Evolutionary conservation across 345 rosid species (phyloP).

Genomic region (Syzygium oleosum): DNA sequence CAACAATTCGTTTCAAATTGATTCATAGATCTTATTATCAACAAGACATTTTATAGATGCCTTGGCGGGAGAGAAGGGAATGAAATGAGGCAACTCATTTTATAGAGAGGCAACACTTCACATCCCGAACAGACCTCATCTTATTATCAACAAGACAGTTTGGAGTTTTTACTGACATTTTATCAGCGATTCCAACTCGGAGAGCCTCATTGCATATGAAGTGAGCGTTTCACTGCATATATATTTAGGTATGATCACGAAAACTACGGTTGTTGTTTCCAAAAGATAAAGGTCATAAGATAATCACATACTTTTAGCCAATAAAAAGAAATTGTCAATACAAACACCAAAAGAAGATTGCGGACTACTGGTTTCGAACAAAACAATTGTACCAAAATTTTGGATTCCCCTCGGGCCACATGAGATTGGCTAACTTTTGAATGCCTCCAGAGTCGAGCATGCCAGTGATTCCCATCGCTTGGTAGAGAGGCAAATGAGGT

Average conservation of each 20-base stretch:
- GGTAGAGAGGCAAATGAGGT: neutral
- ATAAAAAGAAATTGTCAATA: neutral
- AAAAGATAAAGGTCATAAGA: neutral
- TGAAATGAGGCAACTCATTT: too few relatives aligned
- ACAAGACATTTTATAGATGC: neutral
- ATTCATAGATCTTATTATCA: too few relatives aligned
- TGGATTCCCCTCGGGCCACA: neutral
- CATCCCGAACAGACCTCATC: too few relatives aligned
- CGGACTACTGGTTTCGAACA: neutral
- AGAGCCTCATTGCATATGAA: neutral
- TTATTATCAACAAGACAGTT: too few relatives aligned
- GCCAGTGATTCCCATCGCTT: neutral
- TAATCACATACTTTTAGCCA: neutral
- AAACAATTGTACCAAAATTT: neutral
- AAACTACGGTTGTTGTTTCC: neutral
- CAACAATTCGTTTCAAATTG: neutral
- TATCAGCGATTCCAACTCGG: neutral
- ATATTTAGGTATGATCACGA: neutral
- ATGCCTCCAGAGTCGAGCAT: neutral
- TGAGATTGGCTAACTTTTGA: neutral
- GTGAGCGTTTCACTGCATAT: neutral
- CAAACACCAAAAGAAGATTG: neutral
- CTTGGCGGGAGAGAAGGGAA: neutral
- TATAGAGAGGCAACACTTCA: too few relatives aligned
- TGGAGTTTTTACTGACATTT: too few relatives aligned